Base-by-base conservation (phyloP, 1,284 basidiomycete species). In the Leucoagaricus sp. region DNA sequence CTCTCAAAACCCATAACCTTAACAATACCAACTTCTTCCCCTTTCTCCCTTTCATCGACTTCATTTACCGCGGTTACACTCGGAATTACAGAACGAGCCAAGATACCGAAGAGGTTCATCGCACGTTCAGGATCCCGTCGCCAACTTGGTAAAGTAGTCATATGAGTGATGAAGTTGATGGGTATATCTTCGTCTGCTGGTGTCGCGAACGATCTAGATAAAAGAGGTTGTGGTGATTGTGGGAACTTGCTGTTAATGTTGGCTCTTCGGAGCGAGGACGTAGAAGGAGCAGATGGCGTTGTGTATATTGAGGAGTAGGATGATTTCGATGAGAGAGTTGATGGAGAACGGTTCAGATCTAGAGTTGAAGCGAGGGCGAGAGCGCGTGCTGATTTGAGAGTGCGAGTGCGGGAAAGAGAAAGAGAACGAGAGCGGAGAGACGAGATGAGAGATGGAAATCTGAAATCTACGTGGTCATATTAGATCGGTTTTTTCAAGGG, bases 91-190 rank as follows among this genome's bases (percentile, higher is more conserved):
- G 31, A 33, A 7, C 40, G 44, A 0, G 47, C 40, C 15, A 55
- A 48, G 4, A 48, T 44, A 15, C 47, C 54, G 19, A 55, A 55
- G 3, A 44, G 29, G 10, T 13, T 34, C 31, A 49, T 49, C 1
- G 54, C 38, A 13, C 54, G 45, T 3, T 34, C 21, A 7, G 54
- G 54, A 28, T 55, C 54, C 8, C 42, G 17, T 8, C 49, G 31
- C 55, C 55, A 51, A 13, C 28, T 52, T 3, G 55, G 55, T 7
- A 57, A 12, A 17, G 28, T 51, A 9, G 3, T 2, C 9, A 19
- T 23, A n/a, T n/a, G n/a, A n/a, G n/a, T n/a, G n/a, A n/a, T n/a
- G 15, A 47, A 17, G 19, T 51, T 23, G 13, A 57, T 38, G 2
- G 53, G 46, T 5, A 34, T 42, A 13, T 55, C 46, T 40, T 57